Evolutionary conservation across 1,139 yeast genomes (phyloP), one percentile per base, ranked within the genome.

Genomic region (Scheffersomyces segobiensis): DNA sequence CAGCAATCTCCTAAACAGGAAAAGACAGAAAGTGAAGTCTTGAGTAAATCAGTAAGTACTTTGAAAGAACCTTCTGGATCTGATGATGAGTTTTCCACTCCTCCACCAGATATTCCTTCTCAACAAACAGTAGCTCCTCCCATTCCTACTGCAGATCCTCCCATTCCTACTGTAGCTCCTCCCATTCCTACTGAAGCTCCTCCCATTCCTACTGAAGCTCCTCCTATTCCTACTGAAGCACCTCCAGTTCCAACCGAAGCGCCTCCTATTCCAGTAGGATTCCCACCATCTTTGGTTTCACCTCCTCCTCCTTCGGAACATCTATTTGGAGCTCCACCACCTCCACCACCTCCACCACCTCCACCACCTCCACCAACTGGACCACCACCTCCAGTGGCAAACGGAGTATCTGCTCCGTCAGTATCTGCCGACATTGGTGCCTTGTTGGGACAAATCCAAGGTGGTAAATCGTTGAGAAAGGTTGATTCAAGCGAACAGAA

Each of bases 361-460:
- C 58, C 63, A 6, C 68, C 73, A 22, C 24, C 32, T 6, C 67
- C 76, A 5, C 74, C 79, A 4, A 72, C 78, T 24, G 71, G 75
- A 10, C 67, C 74, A 39, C 70, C 72, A 3, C 62, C 70, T 8
- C 58, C 67, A 39, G 57, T 64, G 14, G 53, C 60, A 6, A 59
- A 64, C 21, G 68, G 70, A 14, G 60, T 70, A 5, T 58, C 64
- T 14, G 52, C 60, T 1, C 65, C 70, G 19, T 62, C 73, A 12
- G 53, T 69, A 1, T 69, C 75, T 2, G 78, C 81, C 5, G 72
- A 76, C 57, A 75, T 84, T 52, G 71, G 78, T 22, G 84, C 85
- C 0, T 74, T 85, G 52, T 75, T 86, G 53, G 86, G 87, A 8
- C 87, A 85, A 65, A 86, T 86, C 59, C 79, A 80, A n/a, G 80